phyloP scores from a whole-genome alignment of 495 filamentous ascomycete genomes.

The Massariosphaeria phaeospora region DNA sequence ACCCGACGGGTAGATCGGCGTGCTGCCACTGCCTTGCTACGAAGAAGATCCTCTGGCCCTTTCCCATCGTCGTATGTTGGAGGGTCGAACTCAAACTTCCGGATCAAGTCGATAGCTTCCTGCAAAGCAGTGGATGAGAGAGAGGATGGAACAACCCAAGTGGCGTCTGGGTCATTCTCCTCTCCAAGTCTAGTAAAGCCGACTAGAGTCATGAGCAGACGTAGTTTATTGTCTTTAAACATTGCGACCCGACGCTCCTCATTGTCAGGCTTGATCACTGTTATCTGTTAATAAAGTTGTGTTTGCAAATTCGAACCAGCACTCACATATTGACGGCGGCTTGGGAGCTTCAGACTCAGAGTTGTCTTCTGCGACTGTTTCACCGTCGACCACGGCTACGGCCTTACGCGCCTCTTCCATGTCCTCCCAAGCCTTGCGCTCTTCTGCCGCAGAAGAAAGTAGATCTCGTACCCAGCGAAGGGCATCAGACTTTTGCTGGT shows the following conservation, averaged over 20 bases:
- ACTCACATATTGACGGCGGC: conserved; percentile 47
- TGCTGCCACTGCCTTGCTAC: conserved; percentile 56
- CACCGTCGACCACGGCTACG: conserved; percentile 34
- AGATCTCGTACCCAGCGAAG: conserved; percentile 77
- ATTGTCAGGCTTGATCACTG: conserved; percentile 62
- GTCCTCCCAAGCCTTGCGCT: conserved; percentile 76
- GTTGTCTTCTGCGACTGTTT: conserved; percentile 38
- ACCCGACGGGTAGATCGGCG: conserved; percentile 49
- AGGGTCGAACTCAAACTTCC: conserved; percentile 66
- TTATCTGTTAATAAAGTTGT: conserved; percentile 26
- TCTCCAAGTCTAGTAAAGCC: conserved; percentile 65
- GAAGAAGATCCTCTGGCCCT: conserved; percentile 69
- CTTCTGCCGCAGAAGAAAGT: conserved; percentile 60
- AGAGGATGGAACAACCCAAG: conserved; percentile 72
- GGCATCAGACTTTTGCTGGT: conserved; percentile 67
- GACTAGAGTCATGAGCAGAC: conserved; percentile 74
- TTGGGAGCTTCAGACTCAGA: conserved; percentile 31
- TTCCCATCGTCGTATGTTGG: conserved; percentile 64
- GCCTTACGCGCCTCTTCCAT: conserved; percentile 54
- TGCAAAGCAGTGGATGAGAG: conserved; percentile 59
- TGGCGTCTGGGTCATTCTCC: conserved; percentile 66
- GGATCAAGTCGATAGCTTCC: conserved; percentile 58
- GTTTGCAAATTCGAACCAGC: background rate
- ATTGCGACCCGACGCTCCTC: conserved; percentile 66
- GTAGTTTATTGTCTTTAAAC: conserved; percentile 85